Base-by-base conservation (phyloP, 192 early-diverging fungal species). In the Backusella australiensis region DNA sequence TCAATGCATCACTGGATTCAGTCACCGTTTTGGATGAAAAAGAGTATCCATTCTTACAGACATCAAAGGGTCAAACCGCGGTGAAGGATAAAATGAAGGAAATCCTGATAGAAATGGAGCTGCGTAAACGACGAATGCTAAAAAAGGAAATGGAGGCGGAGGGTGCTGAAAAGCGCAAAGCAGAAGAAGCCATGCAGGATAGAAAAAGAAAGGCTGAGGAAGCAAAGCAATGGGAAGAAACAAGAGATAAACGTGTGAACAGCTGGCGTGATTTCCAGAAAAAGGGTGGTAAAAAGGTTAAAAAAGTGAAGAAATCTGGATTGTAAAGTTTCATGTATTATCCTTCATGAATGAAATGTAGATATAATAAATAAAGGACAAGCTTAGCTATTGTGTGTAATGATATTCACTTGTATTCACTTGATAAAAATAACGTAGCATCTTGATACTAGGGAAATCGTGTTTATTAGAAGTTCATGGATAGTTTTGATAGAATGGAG, bases 261-360 rank as follows among this genome's bases (percentile, higher is more conserved):
- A 86, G 86, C 29, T 90, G 89, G 89, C 81, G 89, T 59, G 84
- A 87, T 75, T 90, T 90, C 73, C 85, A 87, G 52, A 85, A 86
- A 29, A 88, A 88, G 78, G 82, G 59, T n/a, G 75, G 74, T 23
- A 69, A 78, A 46, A 88, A 88, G 78, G 86, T 86, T 73, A 89
- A 87, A 41, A 89, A 87, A 66, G 80, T 84, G 21, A 81, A 79
- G 21, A 81, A 78, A 3, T 71, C 78, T 2, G 59, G 69, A 39
- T 63, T 71, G 29, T 75, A 75, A 69, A 46, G 0, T 6, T 19
- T 49, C 7, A n/a, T 49, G 19, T n/a, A 49, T 11, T 39, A 39
- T 49, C 46, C 19, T 17, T 49, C 46, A n/a, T n/a, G 19, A 49
- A 49, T n/a, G 46, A 49, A 49, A 49, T 49, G 46, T 49, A 49